A percentile compares a stretch with the other conserved stretches of the same genome.
Evolutionary conservation across 169 alveolate genomes (phyloP).

Genomic region (Plasmodium gonderi): DNA sequence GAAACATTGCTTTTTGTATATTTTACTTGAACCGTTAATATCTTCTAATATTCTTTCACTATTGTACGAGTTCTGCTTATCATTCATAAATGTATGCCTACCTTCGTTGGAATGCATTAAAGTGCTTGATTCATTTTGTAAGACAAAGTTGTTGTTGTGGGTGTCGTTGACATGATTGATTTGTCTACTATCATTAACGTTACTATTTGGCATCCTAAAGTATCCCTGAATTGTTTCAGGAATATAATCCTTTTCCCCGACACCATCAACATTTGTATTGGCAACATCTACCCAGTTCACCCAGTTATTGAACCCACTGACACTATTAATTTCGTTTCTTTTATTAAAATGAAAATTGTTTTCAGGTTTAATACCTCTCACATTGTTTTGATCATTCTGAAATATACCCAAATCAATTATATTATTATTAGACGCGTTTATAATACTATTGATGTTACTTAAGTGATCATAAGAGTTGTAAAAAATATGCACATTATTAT

Average conservation of each 20-base stretch:
- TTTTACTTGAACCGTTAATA: constrained; percentile 7
- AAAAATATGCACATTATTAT: constrained; percentile 27
- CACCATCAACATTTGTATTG: neutral
- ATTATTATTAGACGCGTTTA: constrained; percentile 5
- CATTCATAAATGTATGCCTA: neutral
- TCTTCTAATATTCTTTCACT: neutral
- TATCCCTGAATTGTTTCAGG: neutral
- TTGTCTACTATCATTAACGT: neutral
- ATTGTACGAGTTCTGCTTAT: neutral
- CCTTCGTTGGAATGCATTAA: neutral
- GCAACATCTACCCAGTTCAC: neutral
- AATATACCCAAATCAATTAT: neutral
- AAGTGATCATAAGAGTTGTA: neutral
- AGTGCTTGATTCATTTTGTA: neutral
- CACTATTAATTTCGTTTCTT: neutral
- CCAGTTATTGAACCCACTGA: neutral
- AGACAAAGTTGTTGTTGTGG: neutral
- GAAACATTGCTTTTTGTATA: neutral
- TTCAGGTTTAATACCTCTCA: neutral
- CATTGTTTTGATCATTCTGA: neutral
- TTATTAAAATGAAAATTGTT: neutral
- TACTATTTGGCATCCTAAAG: neutral
- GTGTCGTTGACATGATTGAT: too few relatives aligned
- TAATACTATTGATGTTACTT: neutral
- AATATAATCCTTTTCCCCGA: neutral